These are phyloP conservation scores for Elsinoe ampelina DNA, from an alignment of 2,329 filamentous ascomycete species.

Conservation along the genomic window DNA sequence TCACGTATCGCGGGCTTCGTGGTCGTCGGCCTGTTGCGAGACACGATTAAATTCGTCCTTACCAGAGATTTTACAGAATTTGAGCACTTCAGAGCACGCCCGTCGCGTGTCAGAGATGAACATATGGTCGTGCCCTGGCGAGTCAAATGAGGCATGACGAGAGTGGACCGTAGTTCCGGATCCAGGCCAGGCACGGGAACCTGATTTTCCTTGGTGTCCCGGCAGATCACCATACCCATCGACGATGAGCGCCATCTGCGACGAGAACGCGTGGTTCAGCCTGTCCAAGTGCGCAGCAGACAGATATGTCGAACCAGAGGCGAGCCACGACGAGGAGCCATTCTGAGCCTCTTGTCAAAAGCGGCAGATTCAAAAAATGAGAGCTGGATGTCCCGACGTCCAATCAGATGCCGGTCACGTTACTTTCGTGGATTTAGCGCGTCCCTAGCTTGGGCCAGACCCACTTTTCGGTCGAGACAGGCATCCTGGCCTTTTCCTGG, in stretches of 20 bases:
- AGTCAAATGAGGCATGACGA: constrained; percentile 9
- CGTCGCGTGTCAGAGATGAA: constrained; percentile 12
- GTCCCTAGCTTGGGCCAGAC: not conserved
- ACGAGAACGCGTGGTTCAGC: not conserved
- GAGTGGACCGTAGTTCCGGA: not conserved
- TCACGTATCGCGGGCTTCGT: no score
- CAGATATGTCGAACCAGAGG: not conserved
- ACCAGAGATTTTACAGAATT: constrained; percentile 1
- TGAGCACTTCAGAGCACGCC: not conserved
- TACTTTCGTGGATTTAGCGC: constrained; percentile 3
- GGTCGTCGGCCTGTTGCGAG: not conserved
- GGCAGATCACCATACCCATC: not conserved
- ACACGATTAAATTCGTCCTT: not conserved
- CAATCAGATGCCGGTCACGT: not conserved
- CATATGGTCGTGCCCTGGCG: not conserved
- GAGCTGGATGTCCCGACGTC: not conserved
- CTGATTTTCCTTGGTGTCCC: not conserved
- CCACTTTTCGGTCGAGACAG: not conserved
- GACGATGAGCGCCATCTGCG: not conserved
- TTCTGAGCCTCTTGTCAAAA: no score
- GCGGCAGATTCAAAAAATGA: not conserved
- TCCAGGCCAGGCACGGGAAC: not conserved
- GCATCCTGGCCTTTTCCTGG: not conserved
- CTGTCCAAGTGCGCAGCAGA: not conserved
- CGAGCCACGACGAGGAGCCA: not conserved